phyloP scores from a whole-genome alignment of 176 grass and related monocot genomes.

The Oryza longistaminata region DNA sequence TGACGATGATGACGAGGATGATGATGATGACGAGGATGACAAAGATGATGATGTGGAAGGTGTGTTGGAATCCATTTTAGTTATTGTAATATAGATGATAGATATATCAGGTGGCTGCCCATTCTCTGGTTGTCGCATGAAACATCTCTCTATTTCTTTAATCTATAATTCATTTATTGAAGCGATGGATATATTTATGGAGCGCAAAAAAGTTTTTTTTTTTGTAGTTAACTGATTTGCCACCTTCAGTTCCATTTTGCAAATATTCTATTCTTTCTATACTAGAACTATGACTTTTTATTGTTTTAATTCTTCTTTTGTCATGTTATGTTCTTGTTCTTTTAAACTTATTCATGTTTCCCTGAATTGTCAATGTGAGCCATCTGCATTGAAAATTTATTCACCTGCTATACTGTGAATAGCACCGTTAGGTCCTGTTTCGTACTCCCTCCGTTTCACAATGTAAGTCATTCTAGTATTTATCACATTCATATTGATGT shows the following conservation, averaged over 20 bases:
- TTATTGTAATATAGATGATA: background rate
- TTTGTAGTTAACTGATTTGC: background rate
- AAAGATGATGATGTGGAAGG: constrained; percentile 41
- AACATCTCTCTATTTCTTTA: background rate
- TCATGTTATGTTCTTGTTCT: background rate
- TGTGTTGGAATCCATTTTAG: background rate
- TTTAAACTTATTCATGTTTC: background rate
- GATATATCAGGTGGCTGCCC: background rate
- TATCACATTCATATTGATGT: too few species aligned
- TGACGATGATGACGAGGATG: constrained; percentile 28
- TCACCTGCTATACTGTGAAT: background rate
- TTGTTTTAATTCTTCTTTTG: background rate
- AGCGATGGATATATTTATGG: background rate
- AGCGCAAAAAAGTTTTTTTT: background rate
- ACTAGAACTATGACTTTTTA: background rate
- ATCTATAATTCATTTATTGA: background rate
- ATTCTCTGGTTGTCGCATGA: background rate
- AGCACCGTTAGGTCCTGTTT: background rate
- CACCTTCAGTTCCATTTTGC: background rate
- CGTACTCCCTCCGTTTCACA: too few species aligned
- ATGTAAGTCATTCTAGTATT: too few species aligned
- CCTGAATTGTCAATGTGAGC: background rate
- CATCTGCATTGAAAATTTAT: background rate
- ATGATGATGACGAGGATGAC: constrained; percentile 34
- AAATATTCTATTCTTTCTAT: background rate